Conservation (phyloP, 2,329 filamentous ascomycete genomes). For the Cladophialophora carrionii region DNA sequence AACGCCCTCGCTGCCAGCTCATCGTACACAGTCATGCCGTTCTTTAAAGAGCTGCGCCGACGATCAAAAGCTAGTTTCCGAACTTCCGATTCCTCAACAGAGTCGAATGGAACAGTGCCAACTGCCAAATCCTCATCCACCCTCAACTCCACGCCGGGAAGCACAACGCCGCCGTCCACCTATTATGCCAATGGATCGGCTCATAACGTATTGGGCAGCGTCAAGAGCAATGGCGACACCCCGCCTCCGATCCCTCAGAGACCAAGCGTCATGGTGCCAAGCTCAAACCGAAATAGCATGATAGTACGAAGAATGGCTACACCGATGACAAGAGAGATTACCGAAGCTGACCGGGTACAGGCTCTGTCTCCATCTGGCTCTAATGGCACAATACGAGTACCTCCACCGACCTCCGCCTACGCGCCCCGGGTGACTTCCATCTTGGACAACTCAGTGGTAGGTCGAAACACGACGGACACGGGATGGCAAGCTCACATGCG, state of each 20-base stretch:
- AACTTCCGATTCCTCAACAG: constrained; percentile 65
- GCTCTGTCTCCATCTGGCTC: constrained; percentile 38
- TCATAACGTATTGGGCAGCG: constrained; percentile 59
- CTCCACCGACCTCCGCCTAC: constrained; percentile 71
- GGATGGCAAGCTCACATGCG: constrained; percentile 9
- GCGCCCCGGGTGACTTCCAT: constrained; percentile 80
- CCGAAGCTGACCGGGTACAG: constrained; percentile 37
- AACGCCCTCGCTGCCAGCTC: constrained; percentile 8
- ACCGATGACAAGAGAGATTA: background rate
- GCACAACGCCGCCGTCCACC: constrained; percentile 74
- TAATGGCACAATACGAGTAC: constrained; percentile 49
- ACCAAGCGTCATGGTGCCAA: constrained; percentile 48
- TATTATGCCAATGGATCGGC: constrained; percentile 68
- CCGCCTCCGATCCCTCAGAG: constrained; percentile 51
- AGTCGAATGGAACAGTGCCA: constrained; percentile 62
- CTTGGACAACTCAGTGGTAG: constrained; percentile 80
- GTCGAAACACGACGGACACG: constrained; percentile 42
- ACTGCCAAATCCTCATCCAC: constrained; percentile 67
- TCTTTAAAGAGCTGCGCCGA: constrained; percentile 76
- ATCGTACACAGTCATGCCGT: constrained; percentile 52
- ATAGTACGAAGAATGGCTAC: constrained; percentile 42
- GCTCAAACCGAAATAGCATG: constrained; percentile 50
- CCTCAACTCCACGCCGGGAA: constrained; percentile 64
- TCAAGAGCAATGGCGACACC: constrained; percentile 56
- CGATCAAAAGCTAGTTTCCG: constrained; percentile 76